Conservation (phyloP, 495 filamentous ascomycete genomes). For the Halenospora varia region DNA sequence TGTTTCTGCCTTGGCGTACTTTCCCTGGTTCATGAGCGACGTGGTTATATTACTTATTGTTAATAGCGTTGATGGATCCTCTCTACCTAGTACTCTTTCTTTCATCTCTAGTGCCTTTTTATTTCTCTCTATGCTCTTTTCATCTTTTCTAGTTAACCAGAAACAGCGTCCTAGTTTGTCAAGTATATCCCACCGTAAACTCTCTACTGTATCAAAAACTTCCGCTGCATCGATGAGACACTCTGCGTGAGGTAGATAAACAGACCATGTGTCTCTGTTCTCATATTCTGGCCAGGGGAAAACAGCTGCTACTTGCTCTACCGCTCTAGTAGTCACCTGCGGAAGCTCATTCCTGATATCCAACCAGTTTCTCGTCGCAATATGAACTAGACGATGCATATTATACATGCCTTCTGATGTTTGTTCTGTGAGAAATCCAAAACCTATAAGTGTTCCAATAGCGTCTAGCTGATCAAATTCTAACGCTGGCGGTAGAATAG, state of each 20-base stretch:
- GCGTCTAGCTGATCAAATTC: not conserved
- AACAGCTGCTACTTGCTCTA: slow-evolving; percentile 10
- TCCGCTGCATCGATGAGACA: not conserved
- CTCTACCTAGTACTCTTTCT: slow-evolving; percentile 9
- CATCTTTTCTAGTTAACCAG: not conserved
- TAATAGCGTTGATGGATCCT: slow-evolving; percentile 26
- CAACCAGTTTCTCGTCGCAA: slow-evolving; percentile 37
- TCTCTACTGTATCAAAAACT: not conserved
- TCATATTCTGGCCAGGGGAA: slow-evolving; percentile 15
- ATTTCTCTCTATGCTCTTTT: not conserved
- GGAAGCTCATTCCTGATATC: slow-evolving; percentile 1
- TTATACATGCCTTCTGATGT: not conserved
- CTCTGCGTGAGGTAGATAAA: slow-evolving; percentile 17
- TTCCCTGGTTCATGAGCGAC: slow-evolving; percentile 7
- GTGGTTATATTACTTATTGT: slow-evolving; percentile 26
- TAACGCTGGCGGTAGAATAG: not conserved
- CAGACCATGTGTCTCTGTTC: slow-evolving; percentile 15
- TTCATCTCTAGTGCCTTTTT: slow-evolving; percentile 4
- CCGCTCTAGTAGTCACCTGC: slow-evolving; percentile 4
- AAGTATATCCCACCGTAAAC: not conserved
- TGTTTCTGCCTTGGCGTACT: slow-evolving; percentile 24
- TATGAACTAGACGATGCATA: slow-evolving; percentile 43
- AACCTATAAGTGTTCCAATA: not conserved
- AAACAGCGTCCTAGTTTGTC: not conserved
- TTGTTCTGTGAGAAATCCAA: not conserved